Evolutionary conservation across 371 early-diverging fungal genomes (phyloP).

Genomic region (Mucor irregularis): DNA sequence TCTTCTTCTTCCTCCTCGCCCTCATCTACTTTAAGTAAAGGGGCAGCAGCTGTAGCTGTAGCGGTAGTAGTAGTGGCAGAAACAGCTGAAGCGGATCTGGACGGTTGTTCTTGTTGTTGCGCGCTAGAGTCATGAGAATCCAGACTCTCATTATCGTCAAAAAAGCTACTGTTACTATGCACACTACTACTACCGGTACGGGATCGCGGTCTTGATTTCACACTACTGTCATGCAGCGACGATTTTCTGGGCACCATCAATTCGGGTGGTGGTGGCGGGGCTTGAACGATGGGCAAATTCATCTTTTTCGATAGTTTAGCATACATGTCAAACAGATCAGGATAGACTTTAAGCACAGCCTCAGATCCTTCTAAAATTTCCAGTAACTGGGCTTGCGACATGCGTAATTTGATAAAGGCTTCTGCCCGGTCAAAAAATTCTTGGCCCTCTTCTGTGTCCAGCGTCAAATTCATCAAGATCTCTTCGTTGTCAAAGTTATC

Average conservation of each 20-base stretch:
- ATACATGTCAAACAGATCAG: conserved; percentile 62
- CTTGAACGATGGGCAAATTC: neutral
- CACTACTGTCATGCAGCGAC: neutral
- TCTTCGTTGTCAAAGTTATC: conserved; percentile 9
- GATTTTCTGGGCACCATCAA: neutral
- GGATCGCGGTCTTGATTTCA: neutral
- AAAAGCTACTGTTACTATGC: neutral
- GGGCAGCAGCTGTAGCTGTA: too few species aligned
- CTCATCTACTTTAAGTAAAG: neutral
- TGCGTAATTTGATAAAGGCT: conserved; percentile 21
- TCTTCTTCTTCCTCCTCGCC: conserved; percentile 4
- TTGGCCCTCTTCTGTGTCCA: conserved; percentile 12
- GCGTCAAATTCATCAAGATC: neutral
- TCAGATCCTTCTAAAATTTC: conserved; percentile 53
- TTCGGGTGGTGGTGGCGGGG: neutral
- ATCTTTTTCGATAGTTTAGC: conserved; percentile 49
- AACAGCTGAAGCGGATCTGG: too few species aligned
- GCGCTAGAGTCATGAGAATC: neutral
- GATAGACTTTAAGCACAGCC: conserved; percentile 51
- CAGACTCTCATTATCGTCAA: conserved; percentile 3
- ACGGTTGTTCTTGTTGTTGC: neutral
- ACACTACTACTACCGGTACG: neutral
- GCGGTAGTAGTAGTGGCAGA: too few species aligned
- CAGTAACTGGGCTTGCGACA: conserved; percentile 30
- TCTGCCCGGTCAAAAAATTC: conserved; percentile 29